Evolutionary conservation across 1,139 yeast genomes (phyloP).

Genomic region (Candida albicans): DNA sequence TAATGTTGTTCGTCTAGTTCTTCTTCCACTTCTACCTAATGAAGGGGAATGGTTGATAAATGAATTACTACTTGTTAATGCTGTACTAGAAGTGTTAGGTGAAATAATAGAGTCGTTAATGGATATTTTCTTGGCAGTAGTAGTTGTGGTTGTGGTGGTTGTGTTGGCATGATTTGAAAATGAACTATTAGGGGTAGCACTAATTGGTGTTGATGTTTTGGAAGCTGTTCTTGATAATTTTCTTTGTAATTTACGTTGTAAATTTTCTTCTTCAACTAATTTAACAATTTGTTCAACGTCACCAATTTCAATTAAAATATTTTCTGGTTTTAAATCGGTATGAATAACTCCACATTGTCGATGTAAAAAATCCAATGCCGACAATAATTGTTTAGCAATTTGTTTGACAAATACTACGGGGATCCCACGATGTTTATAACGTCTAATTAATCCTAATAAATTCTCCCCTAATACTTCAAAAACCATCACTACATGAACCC

Average conservation of each 20-base stretch:
- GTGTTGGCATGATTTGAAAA: not conserved
- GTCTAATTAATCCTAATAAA: conserved; percentile 64
- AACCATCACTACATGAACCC: conserved; percentile 80
- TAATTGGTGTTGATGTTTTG: conserved; percentile 32
- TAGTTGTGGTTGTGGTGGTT: too few species aligned
- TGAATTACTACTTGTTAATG: conserved; percentile 12
- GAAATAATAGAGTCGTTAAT: not conserved
- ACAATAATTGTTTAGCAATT: conserved; percentile 72
- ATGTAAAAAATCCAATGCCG: conserved; percentile 79
- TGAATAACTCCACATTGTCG: conserved; percentile 87
- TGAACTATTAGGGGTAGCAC: conserved; percentile 20
- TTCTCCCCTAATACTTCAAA: conserved; percentile 88
- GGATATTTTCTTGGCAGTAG: conserved; percentile 1
- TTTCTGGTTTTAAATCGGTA: conserved; percentile 89
- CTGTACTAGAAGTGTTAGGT: conserved; percentile 17
- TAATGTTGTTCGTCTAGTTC: conserved; percentile 64
- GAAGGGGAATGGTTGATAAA: conserved; percentile 30
- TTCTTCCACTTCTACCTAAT: conserved; percentile 48
- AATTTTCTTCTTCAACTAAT: conserved; percentile 55
- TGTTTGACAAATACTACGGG: conserved; percentile 77
- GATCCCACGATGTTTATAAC: conserved; percentile 70
- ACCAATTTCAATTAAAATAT: conserved; percentile 76
- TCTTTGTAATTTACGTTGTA: conserved; percentile 43
- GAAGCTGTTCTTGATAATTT: conserved; percentile 30
- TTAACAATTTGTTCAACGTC: conserved; percentile 71